Evolutionary conservation across 2,329 filamentous ascomycete species (phyloP), one percentile per base, ranked within the genome.

Genomic region (Sclerotiophoma versabilis): DNA sequence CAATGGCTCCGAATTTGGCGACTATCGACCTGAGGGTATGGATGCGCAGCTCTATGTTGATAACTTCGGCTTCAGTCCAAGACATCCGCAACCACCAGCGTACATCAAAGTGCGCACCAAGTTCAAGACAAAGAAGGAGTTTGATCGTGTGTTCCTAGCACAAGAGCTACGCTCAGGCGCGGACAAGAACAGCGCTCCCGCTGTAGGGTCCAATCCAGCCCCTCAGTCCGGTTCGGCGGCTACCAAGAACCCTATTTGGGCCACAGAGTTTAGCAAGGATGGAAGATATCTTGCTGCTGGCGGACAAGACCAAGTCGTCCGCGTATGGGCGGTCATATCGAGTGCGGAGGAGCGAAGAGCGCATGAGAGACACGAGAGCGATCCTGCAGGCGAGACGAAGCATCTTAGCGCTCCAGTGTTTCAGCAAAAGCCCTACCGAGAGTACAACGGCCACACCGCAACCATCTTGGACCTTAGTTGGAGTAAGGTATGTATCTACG

Each of bases 381-480:
- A 78, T 12, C 74, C 72, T 9, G 82, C 80, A 7, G 82, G 81
- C 9, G 75, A 79, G 12, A 77, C 80, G 22, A 84, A 88, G 60
- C 87, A 86, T 59, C 79, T 98, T 39, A 96, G 90, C 64, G 93
- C 95, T 1, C 93, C 93, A 2, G 93, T 99, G 0, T 98, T 99
- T 70, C 86, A 87, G 59, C 85, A 85, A 43, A 89, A 90, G 66
- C 91, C 93, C 0, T 74, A 91, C 9, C 84, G 88, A 49, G 90
- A 96, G 69, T 97, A 95, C 61, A 79, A 84, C 48, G 93, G 92
- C 4, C 95, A 99, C 71, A 88, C 86, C 0, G 88, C 89, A 14
- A 93, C 96, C 63, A 87, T 99, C 5, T 78, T 99, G 60, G 93
- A 96, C 71, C 75, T 99, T 55, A 96, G 91, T 73, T 99, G 95